A percentile compares a stretch with the other conserved stretches of the same genome.
phyloP scores from a whole-genome alignment of 2,329 filamentous ascomycete genomes.

The Alternaria novae-zelandiae region DNA sequence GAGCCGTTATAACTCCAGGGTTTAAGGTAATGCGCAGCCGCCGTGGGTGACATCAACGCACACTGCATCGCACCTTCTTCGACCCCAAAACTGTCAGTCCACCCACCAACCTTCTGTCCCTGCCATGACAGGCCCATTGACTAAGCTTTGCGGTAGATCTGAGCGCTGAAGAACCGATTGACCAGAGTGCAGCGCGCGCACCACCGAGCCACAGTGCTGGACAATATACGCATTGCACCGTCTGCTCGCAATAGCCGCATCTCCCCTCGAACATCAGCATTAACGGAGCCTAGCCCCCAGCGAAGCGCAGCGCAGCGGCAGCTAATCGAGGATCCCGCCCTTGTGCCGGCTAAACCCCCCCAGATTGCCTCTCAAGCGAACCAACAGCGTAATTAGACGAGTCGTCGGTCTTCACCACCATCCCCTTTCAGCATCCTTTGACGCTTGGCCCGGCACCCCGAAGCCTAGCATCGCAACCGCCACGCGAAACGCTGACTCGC shows the following conservation, averaged over 20 bases:
- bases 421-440: conserved; percentile 24
- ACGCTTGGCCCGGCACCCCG: conserved; percentile 22
- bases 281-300: conserved; percentile 35
- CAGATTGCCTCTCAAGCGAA: conserved; percentile 46
- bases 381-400: conserved; percentile 45
- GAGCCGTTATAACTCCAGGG: conserved; percentile 39
- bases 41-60: conserved; percentile 31
- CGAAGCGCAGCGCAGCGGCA: conserved; percentile 44
- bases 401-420: conserved; percentile 19
- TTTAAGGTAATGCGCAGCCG: conserved; percentile 43
- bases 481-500: conserved; percentile 14
- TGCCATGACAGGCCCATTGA: conserved; percentile 16
- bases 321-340: conserved; percentile 46
- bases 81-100: conserved; percentile 17
- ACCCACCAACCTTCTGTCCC: conserved; percentile 5
- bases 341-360: conserved; percentile 46
- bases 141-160: conserved; percentile 22
- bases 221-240: conserved; percentile 39
- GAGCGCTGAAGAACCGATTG: conserved; percentile 19
- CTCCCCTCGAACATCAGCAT: conserved; percentile 29
- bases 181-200: conserved; percentile 21
- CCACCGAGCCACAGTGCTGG: conserved; percentile 34
- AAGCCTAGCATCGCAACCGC: conserved; percentile 16
- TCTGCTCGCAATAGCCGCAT: conserved; percentile 25
- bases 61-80: conserved; percentile 15